Percentiles rank a stretch among this genome's conserved stretches.
These are phyloP conservation scores for Penicillium sp. DNA, from an alignment of 2,329 filamentous ascomycete genomes.

Conservation along the genomic window DNA sequence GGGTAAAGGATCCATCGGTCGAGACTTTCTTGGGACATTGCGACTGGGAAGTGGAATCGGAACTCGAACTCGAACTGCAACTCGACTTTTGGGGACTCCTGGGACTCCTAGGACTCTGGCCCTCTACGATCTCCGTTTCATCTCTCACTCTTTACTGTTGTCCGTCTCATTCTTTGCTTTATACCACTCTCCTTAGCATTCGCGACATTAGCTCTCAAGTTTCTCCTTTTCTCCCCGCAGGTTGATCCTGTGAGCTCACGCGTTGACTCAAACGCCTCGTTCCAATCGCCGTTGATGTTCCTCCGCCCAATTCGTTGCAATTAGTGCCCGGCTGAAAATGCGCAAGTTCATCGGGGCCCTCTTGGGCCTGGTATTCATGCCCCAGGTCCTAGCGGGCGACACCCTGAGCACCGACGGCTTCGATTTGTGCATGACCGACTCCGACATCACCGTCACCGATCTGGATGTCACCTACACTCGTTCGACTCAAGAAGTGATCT, in stretches of 20 bases:
- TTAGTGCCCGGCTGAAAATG: constrained; percentile 21
- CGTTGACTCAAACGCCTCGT: constrained; percentile 1
- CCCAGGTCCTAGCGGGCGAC: constrained; percentile 60
- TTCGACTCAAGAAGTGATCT: constrained; percentile 67
- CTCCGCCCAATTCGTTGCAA: neutral
- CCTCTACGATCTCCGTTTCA: neutral
- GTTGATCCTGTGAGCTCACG: constrained; percentile 21
- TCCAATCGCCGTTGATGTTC: constrained; percentile 8
- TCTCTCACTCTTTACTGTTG: neutral
- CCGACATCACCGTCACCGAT: constrained; percentile 67
- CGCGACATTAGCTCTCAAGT: too few species aligned
- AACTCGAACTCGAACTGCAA: too few species aligned
- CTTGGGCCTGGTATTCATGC: constrained; percentile 27
- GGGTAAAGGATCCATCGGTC: constrained; percentile 1
- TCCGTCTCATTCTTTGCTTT: neutral
- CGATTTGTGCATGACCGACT: constrained; percentile 61
- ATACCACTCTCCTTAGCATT: neutral
- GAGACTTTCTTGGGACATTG: constrained; percentile 8
- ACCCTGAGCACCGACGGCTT: constrained; percentile 80
- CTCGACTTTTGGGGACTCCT: too few species aligned
- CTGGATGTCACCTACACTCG: constrained; percentile 79
- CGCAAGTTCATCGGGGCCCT: constrained; percentile 26
- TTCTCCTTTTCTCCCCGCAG: constrained; percentile 4
- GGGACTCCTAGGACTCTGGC: neutral
- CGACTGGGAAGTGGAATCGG: neutral